phyloP scores from a whole-genome alignment of 345 rosid genomes.

The Clausena lansium region DNA sequence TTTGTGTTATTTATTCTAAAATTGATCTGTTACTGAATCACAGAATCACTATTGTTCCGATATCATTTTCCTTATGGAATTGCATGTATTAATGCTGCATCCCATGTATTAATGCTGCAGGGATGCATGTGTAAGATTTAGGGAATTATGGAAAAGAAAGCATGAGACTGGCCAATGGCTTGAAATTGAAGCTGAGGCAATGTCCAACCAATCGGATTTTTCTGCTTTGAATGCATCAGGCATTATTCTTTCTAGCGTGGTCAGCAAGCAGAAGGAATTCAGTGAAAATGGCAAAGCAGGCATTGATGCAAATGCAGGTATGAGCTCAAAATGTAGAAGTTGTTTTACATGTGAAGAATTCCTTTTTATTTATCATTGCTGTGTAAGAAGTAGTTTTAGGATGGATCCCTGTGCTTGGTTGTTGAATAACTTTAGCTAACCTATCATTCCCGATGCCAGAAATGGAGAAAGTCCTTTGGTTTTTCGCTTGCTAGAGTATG shows the following conservation, averaged over 20 bases:
- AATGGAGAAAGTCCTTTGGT: background rate
- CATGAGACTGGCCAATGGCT: conserved; percentile 94
- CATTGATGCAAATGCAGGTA: conserved; percentile 36
- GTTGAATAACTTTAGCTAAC: background rate
- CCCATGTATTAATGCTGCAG: conserved; percentile 42
- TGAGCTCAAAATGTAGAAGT: conserved; percentile 3
- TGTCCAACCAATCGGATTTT: conserved; percentile 52
- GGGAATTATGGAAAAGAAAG: conserved; percentile 88
- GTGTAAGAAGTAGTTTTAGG: background rate
- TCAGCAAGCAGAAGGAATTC: conserved; percentile 44
- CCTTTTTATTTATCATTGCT: background rate
- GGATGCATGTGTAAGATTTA: conserved; percentile 81
- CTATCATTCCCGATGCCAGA: background rate
- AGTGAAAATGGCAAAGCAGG: conserved; percentile 49
- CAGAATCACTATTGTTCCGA: conserved; percentile 7
- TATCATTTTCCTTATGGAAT: conserved; percentile 12
- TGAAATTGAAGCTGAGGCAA: conserved; percentile 76
- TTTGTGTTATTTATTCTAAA: background rate
- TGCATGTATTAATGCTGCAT: conserved; percentile 34
- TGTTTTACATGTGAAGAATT: background rate
- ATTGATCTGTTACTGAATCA: conserved; percentile 3
- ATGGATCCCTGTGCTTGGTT: background rate
- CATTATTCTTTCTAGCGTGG: conserved; percentile 50
- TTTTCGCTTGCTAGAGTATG: background rate
- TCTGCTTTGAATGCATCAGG: conserved; percentile 62